Evolutionary conservation across 352 stramenopile genomes (phyloP), one percentile per base, ranked within the genome.

Genomic region (Globisporangium cederbergense): DNA sequence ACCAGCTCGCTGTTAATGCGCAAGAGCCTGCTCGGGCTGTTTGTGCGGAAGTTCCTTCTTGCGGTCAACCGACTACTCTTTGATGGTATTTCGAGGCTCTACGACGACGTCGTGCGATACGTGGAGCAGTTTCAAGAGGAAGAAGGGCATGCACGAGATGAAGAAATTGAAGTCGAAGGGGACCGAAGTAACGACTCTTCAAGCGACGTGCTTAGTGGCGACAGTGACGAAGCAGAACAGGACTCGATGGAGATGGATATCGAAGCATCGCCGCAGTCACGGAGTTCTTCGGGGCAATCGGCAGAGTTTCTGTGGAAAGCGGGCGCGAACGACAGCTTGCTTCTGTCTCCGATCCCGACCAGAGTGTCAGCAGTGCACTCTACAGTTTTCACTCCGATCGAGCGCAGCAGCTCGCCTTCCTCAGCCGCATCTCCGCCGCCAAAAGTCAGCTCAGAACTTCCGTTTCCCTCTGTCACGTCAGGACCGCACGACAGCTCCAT

Each of bases 1-100:
- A 67, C 83, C n/a, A 84, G 65, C 62, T 74, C 73, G 16, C 67
- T 75, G 38, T 72, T 92, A 20, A 71, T 70, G 36, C 74, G 83
- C 28, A 73, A 65, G 28, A 92, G 83, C 60, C 58, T 88, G 50
- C 67, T 93, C 20, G 84, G 84, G 1, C 63, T 90, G 16, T 93
- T 90, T 56, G 79, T 93, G 52, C 82, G 84, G 25, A 77, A 72
- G 47, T 88, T 93, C 56, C 68, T 89, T n/a, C 52, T 93, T 34
- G 68, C 71, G 1, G 66, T 86, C 16, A 83, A 88, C 51, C 70
- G 80, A 0, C 45, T 86, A 42, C 55, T 93, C 43, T 93, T 93
- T 28, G 84, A 93, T 28, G 82, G 84, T 4, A 64, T 93, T n/a
- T 87, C 80, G 32, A 67, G 74, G 28, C 70, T 91, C 34, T 91